Base-by-base conservation (phyloP, 2,329 filamentous ascomycete genomes). In the Aureobasidium sp. region DNA sequence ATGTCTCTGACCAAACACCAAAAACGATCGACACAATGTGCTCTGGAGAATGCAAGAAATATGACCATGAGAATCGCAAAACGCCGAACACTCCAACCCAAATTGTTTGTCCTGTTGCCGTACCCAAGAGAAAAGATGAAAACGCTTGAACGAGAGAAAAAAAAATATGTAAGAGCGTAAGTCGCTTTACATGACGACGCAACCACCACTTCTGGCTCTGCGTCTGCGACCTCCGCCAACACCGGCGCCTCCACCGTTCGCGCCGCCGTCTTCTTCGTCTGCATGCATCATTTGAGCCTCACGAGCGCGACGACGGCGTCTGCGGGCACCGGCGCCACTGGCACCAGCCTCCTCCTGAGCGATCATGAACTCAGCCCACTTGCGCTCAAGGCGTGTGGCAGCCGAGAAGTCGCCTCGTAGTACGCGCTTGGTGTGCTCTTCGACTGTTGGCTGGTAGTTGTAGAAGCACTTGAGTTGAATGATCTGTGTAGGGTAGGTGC, bases 281-380 rank as follows among this genome's bases (percentile, higher is more conserved):
- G 88, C 86, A 74, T 94, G 90, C 67, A 90, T 79, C 71, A 87
- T 81, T 71, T 91, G 87, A 5, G 91, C 91, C 72, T 96, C 90
- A 51, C 92, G 82, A 1, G 90, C 90, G 63, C 92, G 82, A 55
- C 91, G 82, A 66, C 91, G 80, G 63, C 92, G 79, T 59, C 91
- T 80, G 60, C 91, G 81, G 2, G 82, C 79, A 6, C 88, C 86
- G 1, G 81, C 82, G 1, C 87, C 90, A 2, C 78, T 80, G 2
- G 83, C 83, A 2, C 87, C 89, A 0, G 89, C 90, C 72, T 97
- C 93, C 73, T 96, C 91, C 56, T 84, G 89, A 17, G 90, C 87
- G 76, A 95, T 90, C 91, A 97, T 97, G 73, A 91, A 96, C 61
- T 95, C 89, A 0, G 88, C 88, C 93, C 93, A 97, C 73, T 93